These are phyloP conservation scores for Kwoniella mangroviensis DNA, from an alignment of 768 basidiomycete genomes.

Conservation along the genomic window DNA sequence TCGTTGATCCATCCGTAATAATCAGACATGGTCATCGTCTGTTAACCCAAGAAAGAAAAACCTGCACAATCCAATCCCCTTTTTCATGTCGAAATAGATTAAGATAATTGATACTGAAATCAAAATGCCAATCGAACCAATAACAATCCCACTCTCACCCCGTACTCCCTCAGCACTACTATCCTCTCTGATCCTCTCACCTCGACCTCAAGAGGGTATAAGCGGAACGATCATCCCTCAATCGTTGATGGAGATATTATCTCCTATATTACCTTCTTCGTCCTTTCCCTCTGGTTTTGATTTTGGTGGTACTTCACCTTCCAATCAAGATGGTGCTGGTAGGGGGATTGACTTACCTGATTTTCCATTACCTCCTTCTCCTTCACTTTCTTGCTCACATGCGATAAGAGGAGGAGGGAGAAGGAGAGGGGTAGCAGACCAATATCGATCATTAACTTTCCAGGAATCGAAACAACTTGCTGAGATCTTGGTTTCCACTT, in stretches of 20 bases:
- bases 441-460: conserved; percentile 2
- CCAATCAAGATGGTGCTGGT: background rate
- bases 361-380: background rate
- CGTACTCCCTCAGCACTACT: conserved; percentile 4
- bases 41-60: too few relatives aligned
- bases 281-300: background rate
- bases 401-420: background rate
- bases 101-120: background rate
- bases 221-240: background rate
- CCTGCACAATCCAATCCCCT: too few relatives aligned
- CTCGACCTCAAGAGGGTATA: background rate
- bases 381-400: background rate
- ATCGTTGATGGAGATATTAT: background rate
- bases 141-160: background rate
- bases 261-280: background rate
- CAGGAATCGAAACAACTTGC: conserved; percentile 3
- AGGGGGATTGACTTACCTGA: background rate
- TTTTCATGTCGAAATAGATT: too few relatives aligned
- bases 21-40: too few relatives aligned
- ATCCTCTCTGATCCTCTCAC: conserved; percentile 1
- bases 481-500: background rate
- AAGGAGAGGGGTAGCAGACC: background rate
- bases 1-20: too few relatives aligned
- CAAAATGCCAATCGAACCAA: background rate
- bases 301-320: background rate